phyloP scores from a whole-genome alignment of 73 alveolate species.

The Tetrahymena thermophila region DNA sequence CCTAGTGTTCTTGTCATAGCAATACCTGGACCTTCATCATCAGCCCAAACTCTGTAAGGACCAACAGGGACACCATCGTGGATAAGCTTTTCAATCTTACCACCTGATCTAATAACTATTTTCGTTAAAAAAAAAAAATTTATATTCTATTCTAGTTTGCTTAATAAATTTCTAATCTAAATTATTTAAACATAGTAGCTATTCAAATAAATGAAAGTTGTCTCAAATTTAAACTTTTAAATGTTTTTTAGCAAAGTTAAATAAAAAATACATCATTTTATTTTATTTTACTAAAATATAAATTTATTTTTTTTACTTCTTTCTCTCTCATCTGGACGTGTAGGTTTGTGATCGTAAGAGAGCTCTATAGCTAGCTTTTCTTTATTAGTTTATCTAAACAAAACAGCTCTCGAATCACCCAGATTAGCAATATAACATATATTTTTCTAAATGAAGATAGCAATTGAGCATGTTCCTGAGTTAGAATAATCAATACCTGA shows the following conservation, averaged over 20 bases:
- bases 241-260: neutral
- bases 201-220: too few relatives aligned
- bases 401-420: slow-evolving; percentile 91
- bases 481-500: slow-evolving; percentile 48
- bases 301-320: slow-evolving; percentile 8
- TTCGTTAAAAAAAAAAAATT: neutral
- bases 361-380: slow-evolving; percentile 59
- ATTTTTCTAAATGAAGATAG: slow-evolving; percentile 60
- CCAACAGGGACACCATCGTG: slow-evolving; percentile 65
- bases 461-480: slow-evolving; percentile 79
- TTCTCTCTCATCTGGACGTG: slow-evolving; percentile 66
- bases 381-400: slow-evolving; percentile 43
- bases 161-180: neutral
- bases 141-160: neutral
- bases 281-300: neutral
- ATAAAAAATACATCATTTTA: neutral
- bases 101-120: slow-evolving; percentile 54
- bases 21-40: slow-evolving; percentile 89
- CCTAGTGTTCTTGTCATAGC: slow-evolving; percentile 87
- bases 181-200: neutral
- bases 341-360: slow-evolving; percentile 85
- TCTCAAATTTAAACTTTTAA: neutral
- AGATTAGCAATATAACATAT: slow-evolving; percentile 82
- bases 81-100: slow-evolving; percentile 54
- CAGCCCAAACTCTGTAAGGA: slow-evolving; percentile 73